Percentiles rank a stretch among this genome's conserved stretches.
Evolutionary conservation across 495 filamentous ascomycete genomes (phyloP).

Genomic region (Diplogelasinospora grovesii): DNA sequence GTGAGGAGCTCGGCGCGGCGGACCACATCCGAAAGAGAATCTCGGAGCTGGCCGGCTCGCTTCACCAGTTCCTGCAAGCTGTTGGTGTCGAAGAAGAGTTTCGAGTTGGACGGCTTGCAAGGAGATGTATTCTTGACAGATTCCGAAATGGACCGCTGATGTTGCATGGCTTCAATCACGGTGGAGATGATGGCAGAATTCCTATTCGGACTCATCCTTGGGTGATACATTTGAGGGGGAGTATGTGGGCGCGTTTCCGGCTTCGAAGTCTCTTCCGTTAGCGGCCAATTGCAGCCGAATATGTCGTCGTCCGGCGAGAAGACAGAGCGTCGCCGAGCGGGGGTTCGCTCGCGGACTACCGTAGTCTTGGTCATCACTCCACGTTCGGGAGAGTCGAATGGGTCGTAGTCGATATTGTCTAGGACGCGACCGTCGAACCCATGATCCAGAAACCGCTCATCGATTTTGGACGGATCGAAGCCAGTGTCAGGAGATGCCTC

Average conservation of each 20-base stretch:
- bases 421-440: constrained; percentile 37
- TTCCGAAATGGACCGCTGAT: constrained; percentile 43
- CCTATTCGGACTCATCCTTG: constrained; percentile 20
- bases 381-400: constrained; percentile 29
- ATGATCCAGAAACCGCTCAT: constrained; percentile 57
- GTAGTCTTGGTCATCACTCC: constrained; percentile 34
- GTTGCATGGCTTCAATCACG: constrained; percentile 78
- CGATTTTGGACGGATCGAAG: constrained; percentile 23
- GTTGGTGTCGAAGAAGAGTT: constrained; percentile 86
- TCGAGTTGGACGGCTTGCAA: constrained; percentile 50
- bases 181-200: constrained; percentile 57
- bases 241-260: constrained; percentile 32
- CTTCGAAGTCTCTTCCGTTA: constrained; percentile 22
- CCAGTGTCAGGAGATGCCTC: constrained; percentile 20
- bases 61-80: constrained; percentile 82
- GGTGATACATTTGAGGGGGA: no score
- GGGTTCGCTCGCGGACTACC: constrained; percentile 35
- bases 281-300: constrained; percentile 47
- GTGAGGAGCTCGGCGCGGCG: constrained; percentile 71
- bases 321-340: constrained; percentile 45
- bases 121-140: constrained; percentile 38
- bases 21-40: constrained; percentile 66
- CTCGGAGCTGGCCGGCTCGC: constrained; percentile 69
- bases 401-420: constrained; percentile 26
- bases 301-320: constrained; percentile 60